Evolutionary conservation across 1,284 basidiomycete genomes (phyloP).

Genomic region (Cutaneotrichosporon dermatis): DNA sequence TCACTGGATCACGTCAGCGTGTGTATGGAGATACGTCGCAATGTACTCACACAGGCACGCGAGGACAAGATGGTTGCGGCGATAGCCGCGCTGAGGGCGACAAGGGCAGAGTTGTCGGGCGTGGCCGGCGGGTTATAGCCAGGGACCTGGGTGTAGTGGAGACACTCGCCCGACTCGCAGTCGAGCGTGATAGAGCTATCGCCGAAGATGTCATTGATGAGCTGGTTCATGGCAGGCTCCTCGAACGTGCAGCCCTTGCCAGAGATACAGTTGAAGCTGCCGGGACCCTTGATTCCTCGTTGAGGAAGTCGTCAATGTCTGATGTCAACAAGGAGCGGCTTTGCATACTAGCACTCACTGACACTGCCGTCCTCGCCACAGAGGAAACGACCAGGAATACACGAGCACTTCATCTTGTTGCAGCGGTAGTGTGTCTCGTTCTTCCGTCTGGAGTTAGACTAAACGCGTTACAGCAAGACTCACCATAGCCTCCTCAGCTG

Average conservation of each 20-base stretch:
- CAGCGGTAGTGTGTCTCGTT: constrained; percentile 76
- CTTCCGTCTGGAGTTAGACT: constrained; percentile 46
- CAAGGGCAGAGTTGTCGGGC: constrained; percentile 73
- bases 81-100: constrained; percentile 75
- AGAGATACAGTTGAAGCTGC: constrained; percentile 74
- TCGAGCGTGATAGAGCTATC: constrained; percentile 82
- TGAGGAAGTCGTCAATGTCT: constrained; percentile 93
- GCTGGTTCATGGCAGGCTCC: constrained; percentile 91
- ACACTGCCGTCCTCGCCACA: constrained; percentile 95
- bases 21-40: too few relatives aligned
- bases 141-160: constrained; percentile 89
- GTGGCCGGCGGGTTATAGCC: constrained; percentile 77
- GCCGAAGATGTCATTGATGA: constrained; percentile 90
- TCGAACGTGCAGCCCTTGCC: constrained; percentile 75
- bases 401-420: constrained; percentile 78
- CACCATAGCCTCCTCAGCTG: constrained; percentile 30
- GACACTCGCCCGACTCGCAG: constrained; percentile 86
- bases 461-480: constrained; percentile 1
- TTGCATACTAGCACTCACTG: constrained; percentile 55
- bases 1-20: constrained; percentile 51
- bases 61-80: constrained; percentile 58
- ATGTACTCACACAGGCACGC: constrained; percentile 45
- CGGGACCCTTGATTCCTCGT: constrained; percentile 88
- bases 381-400: constrained; percentile 86
- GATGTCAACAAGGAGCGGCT: neutral